phyloP scores from a whole-genome alignment of 2,329 filamentous ascomycete genomes.

The Thelonectria discophora region DNA sequence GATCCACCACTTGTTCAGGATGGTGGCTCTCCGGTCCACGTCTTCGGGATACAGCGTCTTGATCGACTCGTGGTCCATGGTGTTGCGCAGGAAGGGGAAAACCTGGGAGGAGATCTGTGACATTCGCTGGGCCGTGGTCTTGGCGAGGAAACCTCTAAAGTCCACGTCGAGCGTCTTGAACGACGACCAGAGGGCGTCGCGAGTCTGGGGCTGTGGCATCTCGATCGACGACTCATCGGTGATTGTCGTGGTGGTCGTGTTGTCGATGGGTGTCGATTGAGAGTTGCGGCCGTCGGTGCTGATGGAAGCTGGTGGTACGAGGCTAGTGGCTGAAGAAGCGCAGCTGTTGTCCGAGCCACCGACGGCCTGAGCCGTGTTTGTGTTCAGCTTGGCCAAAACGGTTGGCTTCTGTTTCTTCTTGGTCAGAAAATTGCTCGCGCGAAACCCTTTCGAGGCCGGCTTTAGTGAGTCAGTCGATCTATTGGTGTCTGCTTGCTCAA shows the following conservation, averaged over 20 bases:
- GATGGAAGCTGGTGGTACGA: constrained; percentile 53
- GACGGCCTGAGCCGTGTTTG: constrained; percentile 33
- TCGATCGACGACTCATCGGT: constrained; percentile 58
- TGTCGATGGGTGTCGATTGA: constrained; percentile 51
- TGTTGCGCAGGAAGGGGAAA: constrained; percentile 78
- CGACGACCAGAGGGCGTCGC: constrained; percentile 63
- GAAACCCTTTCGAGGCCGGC: constrained; percentile 50
- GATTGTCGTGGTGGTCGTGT: constrained; percentile 47
- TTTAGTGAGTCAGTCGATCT: constrained; percentile 48
- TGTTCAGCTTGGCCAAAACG: constrained; percentile 51
- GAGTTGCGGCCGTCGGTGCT: constrained; percentile 50
- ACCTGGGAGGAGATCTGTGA: constrained; percentile 76
- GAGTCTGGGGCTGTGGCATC: constrained; percentile 51
- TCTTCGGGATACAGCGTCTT: constrained; percentile 76
- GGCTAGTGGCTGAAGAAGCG: constrained; percentile 57
- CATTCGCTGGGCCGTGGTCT: constrained; percentile 77
- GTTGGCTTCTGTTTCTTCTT: constrained; percentile 58
- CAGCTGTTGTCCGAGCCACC: constrained; percentile 55
- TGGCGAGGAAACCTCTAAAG: constrained; percentile 70
- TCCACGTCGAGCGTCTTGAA: constrained; percentile 65
- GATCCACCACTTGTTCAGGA: constrained; percentile 92
- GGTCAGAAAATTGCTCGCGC: constrained; percentile 59
- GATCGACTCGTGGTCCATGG: constrained; percentile 74
- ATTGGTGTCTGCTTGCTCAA: constrained; percentile 38
- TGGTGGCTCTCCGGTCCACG: constrained; percentile 79